Evolutionary conservation across 495 filamentous ascomycete species (phyloP), one percentile per base, ranked within the genome.

Genomic region (Tirmania nivea): DNA sequence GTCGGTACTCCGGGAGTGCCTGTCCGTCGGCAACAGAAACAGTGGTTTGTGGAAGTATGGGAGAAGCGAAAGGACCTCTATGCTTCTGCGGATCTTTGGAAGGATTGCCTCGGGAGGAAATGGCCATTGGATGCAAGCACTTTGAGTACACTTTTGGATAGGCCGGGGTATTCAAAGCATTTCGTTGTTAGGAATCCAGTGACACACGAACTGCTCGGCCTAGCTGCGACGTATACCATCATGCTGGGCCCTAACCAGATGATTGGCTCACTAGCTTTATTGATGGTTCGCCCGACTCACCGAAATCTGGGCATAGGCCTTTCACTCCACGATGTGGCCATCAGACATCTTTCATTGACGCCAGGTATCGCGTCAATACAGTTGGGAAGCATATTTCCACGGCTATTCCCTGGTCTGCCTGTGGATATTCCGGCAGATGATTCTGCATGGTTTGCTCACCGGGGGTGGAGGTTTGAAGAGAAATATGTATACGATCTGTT

Each of bases 111-210:
- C 54, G 64, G 63, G 52, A 64, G 60, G 53, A 65, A 56, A 55
- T 65, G 70, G 71, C 50, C 67, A 74, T 49, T 80, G 71, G 77
- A 69, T 67, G 52, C 67, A 72, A 57, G 68, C 50, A 68, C 69
- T 17, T 67, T 80, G 34, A 69, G 69, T 50, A 68, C 68, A 47
- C 63, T 79, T 21, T 70, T 80, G n/a, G 70, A 70, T 52, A 71
- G 75, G 31, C 74, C 75, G 55, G 77, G 77, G 8, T 77, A 75
- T 59, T 75, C 73, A 36, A 78, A 73, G 70, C 75, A 79, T 59
- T 79, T 78, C 56, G 68, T 80, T 51, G 75, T 79, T 48, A 71
- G 73, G 35, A 71, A 76, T 20, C 69, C 72, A 5, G 68, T 63
- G 49, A 71, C 64, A 12, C 62, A 65, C 20, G 69, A 71, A 48